phyloP scores from a whole-genome alignment of 768 basidiomycete genomes.

The Fistulinella prunicolor region DNA sequence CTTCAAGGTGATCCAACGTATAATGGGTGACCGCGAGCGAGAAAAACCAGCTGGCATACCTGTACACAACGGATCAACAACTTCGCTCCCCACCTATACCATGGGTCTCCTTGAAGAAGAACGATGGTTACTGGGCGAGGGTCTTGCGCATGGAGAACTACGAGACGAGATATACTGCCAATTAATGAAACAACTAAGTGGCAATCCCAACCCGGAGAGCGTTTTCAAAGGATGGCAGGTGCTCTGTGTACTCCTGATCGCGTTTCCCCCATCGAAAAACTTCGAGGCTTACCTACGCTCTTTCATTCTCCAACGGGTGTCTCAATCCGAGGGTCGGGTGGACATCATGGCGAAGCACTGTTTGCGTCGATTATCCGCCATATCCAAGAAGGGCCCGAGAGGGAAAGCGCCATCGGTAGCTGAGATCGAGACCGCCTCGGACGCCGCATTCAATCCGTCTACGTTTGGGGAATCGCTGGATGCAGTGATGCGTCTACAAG shows the following conservation, averaged over 20 bases:
- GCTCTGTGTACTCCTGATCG: slow-evolving; percentile 83
- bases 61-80: slow-evolving; percentile 40
- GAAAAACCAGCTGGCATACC: slow-evolving; percentile 57
- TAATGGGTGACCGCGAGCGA: slow-evolving; percentile 90
- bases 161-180: slow-evolving; percentile 95
- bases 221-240: slow-evolving; percentile 92
- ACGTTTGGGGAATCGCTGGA: slow-evolving; percentile 91
- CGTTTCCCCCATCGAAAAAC: slow-evolving; percentile 92
- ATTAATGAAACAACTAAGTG: slow-evolving; percentile 84
- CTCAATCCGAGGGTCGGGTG: slow-evolving; percentile 69
- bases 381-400: slow-evolving; percentile 81
- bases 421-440: slow-evolving; percentile 93
- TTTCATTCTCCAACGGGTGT: slow-evolving; percentile 73
- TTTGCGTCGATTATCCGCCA: slow-evolving; percentile 67
- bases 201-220: slow-evolving; percentile 81
- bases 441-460: slow-evolving; percentile 93
- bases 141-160: slow-evolving; percentile 76
- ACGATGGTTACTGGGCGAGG: slow-evolving; percentile 80
- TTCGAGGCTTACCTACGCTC: slow-evolving; percentile 80
- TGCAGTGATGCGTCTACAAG: slow-evolving; percentile 79
- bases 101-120: slow-evolving; percentile 73
- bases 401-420: slow-evolving; percentile 77
- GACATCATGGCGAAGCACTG: slow-evolving; percentile 93
- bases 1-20: slow-evolving; percentile 87
- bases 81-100: slow-evolving; percentile 40